These are phyloP conservation scores for Proliferodiscus dingleyae DNA, from an alignment of 2,329 filamentous ascomycete species.

Conservation along the genomic window DNA sequence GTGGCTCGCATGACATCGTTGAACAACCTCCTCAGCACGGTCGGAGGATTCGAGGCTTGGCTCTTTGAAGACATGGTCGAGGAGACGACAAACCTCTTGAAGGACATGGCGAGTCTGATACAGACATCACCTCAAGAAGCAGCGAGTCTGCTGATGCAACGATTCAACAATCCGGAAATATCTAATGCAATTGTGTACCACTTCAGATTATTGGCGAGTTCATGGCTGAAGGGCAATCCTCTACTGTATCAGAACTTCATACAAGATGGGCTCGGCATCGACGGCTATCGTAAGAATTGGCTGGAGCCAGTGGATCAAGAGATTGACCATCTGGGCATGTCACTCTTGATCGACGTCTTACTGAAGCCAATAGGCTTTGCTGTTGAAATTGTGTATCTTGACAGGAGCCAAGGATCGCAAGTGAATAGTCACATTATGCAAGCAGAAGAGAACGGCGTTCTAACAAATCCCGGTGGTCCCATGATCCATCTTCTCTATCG, in stretches of 20 bases:
- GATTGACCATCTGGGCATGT: constrained; percentile 86
- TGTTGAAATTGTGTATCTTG: constrained; percentile 86
- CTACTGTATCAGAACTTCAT: constrained; percentile 70
- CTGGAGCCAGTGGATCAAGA: constrained; percentile 75
- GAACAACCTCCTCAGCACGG: constrained; percentile 62
- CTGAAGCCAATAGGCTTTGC: constrained; percentile 74
- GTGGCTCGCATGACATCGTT: constrained; percentile 66
- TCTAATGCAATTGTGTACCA: constrained; percentile 83
- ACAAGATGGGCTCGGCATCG: constrained; percentile 50
- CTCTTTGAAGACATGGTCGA: constrained; percentile 81
- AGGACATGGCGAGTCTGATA: constrained; percentile 55
- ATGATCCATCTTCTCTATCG: constrained; percentile 58
- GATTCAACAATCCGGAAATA: constrained; percentile 70
- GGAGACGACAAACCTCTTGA: constrained; percentile 64
- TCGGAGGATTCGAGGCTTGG: constrained; percentile 66
- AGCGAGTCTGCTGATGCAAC: constrained; percentile 46
- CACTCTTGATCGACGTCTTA: constrained; percentile 70
- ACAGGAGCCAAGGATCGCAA: constrained; percentile 72
- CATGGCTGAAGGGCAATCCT: constrained; percentile 74
- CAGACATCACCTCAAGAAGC: constrained; percentile 39
- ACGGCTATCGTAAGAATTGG: constrained; percentile 62
- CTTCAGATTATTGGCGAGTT: constrained; percentile 72
- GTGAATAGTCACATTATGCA: constrained; percentile 55
- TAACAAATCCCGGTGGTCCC: constrained; percentile 37
- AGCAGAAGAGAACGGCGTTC: constrained; percentile 35